These are phyloP conservation scores for Leishmania aethiopica DNA, from an alignment of 208 protist genomes.

Conservation along the genomic window DNA sequence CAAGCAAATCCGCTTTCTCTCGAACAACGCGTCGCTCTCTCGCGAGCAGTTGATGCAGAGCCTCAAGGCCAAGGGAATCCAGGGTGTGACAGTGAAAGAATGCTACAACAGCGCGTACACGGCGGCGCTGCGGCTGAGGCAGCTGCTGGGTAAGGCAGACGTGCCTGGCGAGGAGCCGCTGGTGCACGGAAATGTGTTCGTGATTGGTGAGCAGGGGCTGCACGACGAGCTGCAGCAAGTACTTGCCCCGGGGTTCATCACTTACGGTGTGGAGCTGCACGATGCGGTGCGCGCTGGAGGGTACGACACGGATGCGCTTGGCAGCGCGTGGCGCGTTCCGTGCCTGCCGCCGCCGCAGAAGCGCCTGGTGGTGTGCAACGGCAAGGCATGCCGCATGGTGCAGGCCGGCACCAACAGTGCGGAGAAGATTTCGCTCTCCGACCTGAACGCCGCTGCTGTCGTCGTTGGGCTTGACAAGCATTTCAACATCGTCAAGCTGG, in stretches of 20 bases:
- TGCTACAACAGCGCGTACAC: constrained; percentile 80
- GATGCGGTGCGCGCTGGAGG: constrained; percentile 44
- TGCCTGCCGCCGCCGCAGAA: constrained; percentile 19
- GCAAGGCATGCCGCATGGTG: constrained; percentile 30
- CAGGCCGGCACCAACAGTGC: constrained; percentile 20
- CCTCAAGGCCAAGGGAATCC: constrained; percentile 52
- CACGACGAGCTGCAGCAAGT: constrained; percentile 63
- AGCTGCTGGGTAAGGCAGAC: constrained; percentile 29
- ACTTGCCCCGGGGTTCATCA: constrained; percentile 67
- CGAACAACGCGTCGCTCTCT: constrained; percentile 73
- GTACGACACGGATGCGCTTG: constrained; percentile 32
- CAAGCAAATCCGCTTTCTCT: constrained; percentile 71
- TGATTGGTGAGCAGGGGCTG: constrained; percentile 72
- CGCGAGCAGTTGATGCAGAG: constrained; percentile 35
- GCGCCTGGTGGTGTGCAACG: constrained; percentile 39
- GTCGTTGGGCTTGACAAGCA: constrained; percentile 68
- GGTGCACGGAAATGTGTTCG: constrained; percentile 73
- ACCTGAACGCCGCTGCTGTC: constrained; percentile 63
- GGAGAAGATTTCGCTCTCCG: constrained; percentile 48
- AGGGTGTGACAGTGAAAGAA: constrained; percentile 41
- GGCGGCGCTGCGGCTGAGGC: constrained; percentile 46
- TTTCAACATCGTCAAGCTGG: constrained; percentile 70
- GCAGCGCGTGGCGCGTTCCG: constrained; percentile 35
- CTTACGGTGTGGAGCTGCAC: constrained; percentile 75
- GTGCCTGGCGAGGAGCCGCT: constrained; percentile 18